Conservation (phyloP, 1,284 basidiomycete genomes). For the Ceratobasidium papillatum region DNA sequence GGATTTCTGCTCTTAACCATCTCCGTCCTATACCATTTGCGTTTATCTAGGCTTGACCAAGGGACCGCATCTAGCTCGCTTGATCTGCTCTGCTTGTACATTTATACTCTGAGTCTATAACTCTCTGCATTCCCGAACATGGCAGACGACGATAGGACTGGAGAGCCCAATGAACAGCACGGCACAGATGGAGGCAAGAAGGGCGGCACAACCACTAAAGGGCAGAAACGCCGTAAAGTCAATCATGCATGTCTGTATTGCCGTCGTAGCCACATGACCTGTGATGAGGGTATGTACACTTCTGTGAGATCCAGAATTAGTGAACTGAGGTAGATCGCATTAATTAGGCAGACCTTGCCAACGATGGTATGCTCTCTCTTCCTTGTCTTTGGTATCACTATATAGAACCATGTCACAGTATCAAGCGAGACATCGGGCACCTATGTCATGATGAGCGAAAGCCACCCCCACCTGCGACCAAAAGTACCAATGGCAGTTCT, state of each 20-base stretch:
- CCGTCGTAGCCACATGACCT: slow-evolving; percentile 89
- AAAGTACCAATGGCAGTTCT: slow-evolving; percentile 28
- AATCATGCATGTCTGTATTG: slow-evolving; percentile 95
- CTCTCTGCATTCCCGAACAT: not conserved
- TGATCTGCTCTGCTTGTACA: not conserved
- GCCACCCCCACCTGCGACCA: slow-evolving; percentile 58
- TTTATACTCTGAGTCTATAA: not conserved
- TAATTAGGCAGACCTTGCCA: slow-evolving; percentile 73
- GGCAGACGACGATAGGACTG: slow-evolving; percentile 8
- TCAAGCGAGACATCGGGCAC: slow-evolving; percentile 91
- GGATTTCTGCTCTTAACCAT: slow-evolving; percentile 15
- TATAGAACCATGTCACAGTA: slow-evolving; percentile 58
- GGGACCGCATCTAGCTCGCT: not conserved
- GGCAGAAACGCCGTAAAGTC: slow-evolving; percentile 74
- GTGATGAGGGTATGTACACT: slow-evolving; percentile 70
- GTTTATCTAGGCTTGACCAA: not conserved
- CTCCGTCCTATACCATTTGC: not conserved
- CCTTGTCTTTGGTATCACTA: not conserved
- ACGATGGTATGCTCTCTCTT: slow-evolving; percentile 72
- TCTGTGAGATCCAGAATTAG: not conserved
- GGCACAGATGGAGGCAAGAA: slow-evolving; percentile 28
- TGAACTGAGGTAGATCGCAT: not conserved
- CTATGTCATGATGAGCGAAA: slow-evolving; percentile 87
- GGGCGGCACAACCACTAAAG: slow-evolving; percentile 24
- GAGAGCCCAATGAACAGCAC: slow-evolving; percentile 7